Percentiles rank a stretch among this genome's conserved stretches.
phyloP scores from a whole-genome alignment of 75 land plant species.

The Picea glauca region DNA sequence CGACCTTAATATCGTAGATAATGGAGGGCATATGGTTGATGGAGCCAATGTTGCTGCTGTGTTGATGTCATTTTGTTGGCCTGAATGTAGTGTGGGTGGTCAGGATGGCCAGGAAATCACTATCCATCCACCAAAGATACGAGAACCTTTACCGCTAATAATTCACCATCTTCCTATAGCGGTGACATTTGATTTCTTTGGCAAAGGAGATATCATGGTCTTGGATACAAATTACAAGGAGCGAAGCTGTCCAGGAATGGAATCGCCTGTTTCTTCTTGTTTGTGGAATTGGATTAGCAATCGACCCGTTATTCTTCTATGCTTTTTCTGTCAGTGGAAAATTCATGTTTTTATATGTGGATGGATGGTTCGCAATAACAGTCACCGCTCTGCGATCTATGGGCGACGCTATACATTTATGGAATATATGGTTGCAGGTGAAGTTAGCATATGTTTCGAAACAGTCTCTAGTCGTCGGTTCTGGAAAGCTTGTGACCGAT shows the following conservation, averaged over 20 bases:
- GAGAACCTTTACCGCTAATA: too few relatives aligned
- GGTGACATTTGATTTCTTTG: too few relatives aligned
- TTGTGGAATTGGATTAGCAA: conserved; percentile 47
- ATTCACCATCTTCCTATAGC: too few relatives aligned
- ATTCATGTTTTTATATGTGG: conserved; percentile 63
- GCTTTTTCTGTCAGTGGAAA: conserved; percentile 49
- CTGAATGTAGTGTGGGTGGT: too few relatives aligned
- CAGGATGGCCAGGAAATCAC: too few relatives aligned
- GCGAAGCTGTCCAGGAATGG: conserved; percentile 52
- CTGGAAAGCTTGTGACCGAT: conserved; percentile 29
- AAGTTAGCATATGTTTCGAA: conserved; percentile 39
- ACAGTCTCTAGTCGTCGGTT: conserved; percentile 29
- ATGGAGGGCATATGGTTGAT: too few relatives aligned
- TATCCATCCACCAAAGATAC: too few relatives aligned
- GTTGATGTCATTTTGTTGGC: too few relatives aligned
- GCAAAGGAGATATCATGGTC: too few relatives aligned
- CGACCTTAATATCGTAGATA: too few relatives aligned
- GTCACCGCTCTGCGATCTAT: conserved; percentile 62
- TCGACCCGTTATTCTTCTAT: conserved; percentile 92
- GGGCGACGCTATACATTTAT: conserved; percentile 63
- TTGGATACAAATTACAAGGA: too few relatives aligned
- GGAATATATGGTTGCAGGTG: conserved; percentile 78
- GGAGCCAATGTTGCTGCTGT: too few relatives aligned
- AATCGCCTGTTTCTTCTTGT: conserved; percentile 74
- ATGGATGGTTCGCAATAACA: conserved; percentile 63